Evolutionary conservation across 2,329 filamentous ascomycete genomes (phyloP).

Genomic region (Sarocladium brachiariae): DNA sequence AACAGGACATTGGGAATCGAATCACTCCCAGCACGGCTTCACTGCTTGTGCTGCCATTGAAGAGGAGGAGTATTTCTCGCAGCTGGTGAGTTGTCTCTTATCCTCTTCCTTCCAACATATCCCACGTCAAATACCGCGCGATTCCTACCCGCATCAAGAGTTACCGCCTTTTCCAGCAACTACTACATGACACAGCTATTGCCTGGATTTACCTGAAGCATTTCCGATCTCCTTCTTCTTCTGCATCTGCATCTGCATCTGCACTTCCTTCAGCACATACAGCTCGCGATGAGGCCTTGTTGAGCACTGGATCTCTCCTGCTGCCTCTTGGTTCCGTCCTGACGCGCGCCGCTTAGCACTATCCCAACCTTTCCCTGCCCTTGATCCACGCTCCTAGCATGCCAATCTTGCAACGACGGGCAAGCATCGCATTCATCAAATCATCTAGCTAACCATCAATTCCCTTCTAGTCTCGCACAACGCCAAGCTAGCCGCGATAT

Average conservation of each 20-base stretch:
- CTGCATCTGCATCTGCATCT: background rate
- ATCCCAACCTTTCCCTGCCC: background rate
- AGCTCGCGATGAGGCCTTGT: background rate
- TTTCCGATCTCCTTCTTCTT: background rate
- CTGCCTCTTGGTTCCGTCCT: constrained; percentile 3
- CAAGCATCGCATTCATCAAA: background rate
- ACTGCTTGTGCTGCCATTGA: background rate
- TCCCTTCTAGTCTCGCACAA: background rate
- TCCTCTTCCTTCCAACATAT: background rate
- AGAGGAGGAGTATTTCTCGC: background rate
- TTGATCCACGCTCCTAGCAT: background rate
- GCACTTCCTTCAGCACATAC: background rate
- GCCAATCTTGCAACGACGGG: background rate
- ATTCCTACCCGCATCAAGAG: background rate
- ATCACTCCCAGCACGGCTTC: constrained; percentile 6
- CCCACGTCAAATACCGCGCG: background rate
- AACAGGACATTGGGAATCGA: background rate
- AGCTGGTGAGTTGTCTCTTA: background rate
- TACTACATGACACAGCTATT: background rate
- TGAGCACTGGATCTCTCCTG: background rate
- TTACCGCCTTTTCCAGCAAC: background rate
- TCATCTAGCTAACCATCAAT: background rate
- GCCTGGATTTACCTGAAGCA: background rate
- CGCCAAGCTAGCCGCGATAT: background rate
- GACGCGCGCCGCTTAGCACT: constrained; percentile 2